Evolutionary conservation across 192 early-diverging fungal species (phyloP).

Genomic region (Coemansia sp.): DNA sequence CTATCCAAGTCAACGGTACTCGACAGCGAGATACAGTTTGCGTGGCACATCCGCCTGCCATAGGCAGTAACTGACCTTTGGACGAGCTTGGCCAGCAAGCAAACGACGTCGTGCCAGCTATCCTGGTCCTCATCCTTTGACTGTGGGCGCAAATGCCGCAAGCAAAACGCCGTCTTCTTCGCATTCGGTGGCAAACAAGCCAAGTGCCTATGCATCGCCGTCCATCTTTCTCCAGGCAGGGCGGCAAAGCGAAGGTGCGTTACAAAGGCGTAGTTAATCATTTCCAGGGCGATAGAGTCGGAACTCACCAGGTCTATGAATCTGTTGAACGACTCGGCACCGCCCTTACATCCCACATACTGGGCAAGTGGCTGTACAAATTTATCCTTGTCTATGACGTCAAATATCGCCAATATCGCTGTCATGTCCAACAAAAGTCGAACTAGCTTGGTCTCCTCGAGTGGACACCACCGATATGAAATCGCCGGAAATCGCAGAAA

Average conservation of each 20-base stretch:
- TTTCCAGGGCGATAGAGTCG: slow-evolving; percentile 29
- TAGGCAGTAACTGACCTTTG: slow-evolving; percentile 33
- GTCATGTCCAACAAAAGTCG: slow-evolving; percentile 31
- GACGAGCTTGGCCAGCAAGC: slow-evolving; percentile 26
- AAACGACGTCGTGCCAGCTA: slow-evolving; percentile 23
- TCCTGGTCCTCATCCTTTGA: not conserved
- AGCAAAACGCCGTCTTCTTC: slow-evolving; percentile 31
- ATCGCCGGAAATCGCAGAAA: not conserved
- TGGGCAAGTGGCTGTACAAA: slow-evolving; percentile 32
- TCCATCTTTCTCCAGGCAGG: not conserved
- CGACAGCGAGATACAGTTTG: slow-evolving; percentile 7
- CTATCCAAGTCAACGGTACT: not conserved
- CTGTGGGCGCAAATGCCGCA: slow-evolving; percentile 19
- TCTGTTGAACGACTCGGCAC: not conserved
- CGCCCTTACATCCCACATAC: slow-evolving; percentile 1
- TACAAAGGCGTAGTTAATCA: slow-evolving; percentile 34
- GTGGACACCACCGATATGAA: slow-evolving; percentile 7
- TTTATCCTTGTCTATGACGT: slow-evolving; percentile 4
- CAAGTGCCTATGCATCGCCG: not conserved
- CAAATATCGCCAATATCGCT: slow-evolving; percentile 12
- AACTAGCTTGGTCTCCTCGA: slow-evolving; percentile 14
- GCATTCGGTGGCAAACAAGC: slow-evolving; percentile 14
- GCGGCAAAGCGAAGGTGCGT: slow-evolving; percentile 22
- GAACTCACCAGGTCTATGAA: slow-evolving; percentile 22
- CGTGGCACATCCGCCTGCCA: slow-evolving; percentile 28